Percentiles rank a stretch among this genome's conserved stretches.
phyloP scores from a whole-genome alignment of 2,329 filamentous ascomycete genomes.

The Arthrobotrys pseudoclavata region DNA sequence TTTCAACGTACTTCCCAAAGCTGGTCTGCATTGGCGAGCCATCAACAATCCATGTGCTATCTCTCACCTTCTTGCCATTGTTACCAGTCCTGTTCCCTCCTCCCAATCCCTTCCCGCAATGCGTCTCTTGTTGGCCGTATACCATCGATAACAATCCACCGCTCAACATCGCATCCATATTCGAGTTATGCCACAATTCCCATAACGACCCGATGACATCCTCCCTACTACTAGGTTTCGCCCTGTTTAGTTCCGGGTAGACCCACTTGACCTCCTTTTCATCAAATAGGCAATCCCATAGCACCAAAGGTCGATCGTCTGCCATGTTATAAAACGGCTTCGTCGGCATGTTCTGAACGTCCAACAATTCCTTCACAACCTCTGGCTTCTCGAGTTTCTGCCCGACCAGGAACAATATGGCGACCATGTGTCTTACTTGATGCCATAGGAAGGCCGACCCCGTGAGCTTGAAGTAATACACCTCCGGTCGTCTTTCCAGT shows the following conservation, averaged over 20 bases:
- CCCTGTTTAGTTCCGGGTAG: constrained; percentile 75
- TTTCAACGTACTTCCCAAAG: constrained; percentile 73
- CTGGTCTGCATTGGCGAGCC: constrained; percentile 71
- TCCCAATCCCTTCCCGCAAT: constrained; percentile 29
- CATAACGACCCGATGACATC: constrained; percentile 80
- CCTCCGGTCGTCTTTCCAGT: constrained; percentile 66
- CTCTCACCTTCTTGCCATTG: constrained; percentile 40
- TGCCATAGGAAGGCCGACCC: constrained; percentile 98
- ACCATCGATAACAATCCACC: constrained; percentile 78
- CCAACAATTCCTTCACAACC: constrained; percentile 80
- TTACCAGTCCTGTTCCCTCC: constrained; percentile 62
- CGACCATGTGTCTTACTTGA: constrained; percentile 95
- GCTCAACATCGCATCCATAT: constrained; percentile 90
- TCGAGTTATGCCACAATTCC: constrained; percentile 83
- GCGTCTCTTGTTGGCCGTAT: constrained; percentile 66
- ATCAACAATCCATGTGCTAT: constrained; percentile 69
- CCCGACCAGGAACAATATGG: constrained; percentile 89
- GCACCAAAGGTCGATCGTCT: constrained; percentile 86
- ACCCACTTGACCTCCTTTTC: constrained; percentile 77
- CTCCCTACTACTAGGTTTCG: constrained; percentile 74
- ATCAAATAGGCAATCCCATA: constrained; percentile 96
- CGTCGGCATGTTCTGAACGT: constrained; percentile 78
- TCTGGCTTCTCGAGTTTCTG: constrained; percentile 85
- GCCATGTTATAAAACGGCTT: constrained; percentile 92
- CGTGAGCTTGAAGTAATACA: constrained; percentile 89